These are phyloP conservation scores for Alternaria conjuncta DNA, from an alignment of 2,329 filamentous ascomycete genomes.

Conservation along the genomic window DNA sequence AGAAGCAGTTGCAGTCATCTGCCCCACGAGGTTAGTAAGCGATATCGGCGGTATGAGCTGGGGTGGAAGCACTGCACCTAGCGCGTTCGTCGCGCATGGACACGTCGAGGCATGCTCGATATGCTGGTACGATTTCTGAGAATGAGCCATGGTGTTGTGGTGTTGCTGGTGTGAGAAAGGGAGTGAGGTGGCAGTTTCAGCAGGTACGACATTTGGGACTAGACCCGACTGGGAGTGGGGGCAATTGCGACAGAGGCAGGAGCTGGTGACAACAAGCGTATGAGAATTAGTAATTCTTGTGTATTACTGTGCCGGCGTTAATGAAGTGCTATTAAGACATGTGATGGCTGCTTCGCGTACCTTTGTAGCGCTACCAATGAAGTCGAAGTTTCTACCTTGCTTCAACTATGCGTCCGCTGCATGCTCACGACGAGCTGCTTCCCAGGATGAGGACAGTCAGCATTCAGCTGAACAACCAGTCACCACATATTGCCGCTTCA, in stretches of 20 bases:
- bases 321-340: not conserved
- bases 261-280: not conserved
- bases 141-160: slow-evolving; percentile 4
- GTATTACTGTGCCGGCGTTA: not conserved
- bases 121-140: slow-evolving; percentile 7
- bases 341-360: not conserved
- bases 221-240: slow-evolving; percentile 7
- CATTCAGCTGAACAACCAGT: not conserved
- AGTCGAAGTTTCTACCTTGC: not conserved
- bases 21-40: not conserved
- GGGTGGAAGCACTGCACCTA: slow-evolving; percentile 9
- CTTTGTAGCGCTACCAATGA: not conserved
- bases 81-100: slow-evolving; percentile 4
- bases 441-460: not conserved
- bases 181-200: slow-evolving; percentile 3
- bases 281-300: not conserved
- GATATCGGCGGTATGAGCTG: not conserved
- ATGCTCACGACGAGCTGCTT: not conserved
- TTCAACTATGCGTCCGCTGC: not conserved
- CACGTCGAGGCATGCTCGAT: slow-evolving; percentile 18
- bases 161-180: not conserved
- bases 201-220: not conserved
- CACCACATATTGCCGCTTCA: slow-evolving; percentile 10
- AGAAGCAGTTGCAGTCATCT: slow-evolving; percentile 22
- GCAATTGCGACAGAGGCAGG: not conserved